Conservation (phyloP, 106 monocot genomes). For the Dioscorea dumetorum region DNA sequence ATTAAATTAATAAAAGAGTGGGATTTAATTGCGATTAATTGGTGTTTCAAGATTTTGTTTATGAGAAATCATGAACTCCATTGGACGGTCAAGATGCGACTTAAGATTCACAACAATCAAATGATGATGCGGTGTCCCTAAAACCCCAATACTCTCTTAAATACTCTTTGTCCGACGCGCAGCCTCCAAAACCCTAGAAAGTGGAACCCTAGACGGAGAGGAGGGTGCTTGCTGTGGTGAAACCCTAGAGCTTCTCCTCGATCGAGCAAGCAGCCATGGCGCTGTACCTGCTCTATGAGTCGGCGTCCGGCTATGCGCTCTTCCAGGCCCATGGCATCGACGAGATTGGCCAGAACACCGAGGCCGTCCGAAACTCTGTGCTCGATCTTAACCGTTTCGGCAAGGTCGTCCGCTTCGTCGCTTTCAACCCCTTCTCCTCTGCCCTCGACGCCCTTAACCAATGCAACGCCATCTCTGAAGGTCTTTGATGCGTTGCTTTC, state of each 20-base stretch:
- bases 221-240: too few species aligned
- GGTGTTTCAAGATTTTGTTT: too few species aligned
- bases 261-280: conserved; percentile 31
- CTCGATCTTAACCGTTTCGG: conserved; percentile 80
- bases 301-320: conserved; percentile 72
- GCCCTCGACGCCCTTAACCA: conserved; percentile 92
- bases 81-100: too few species aligned
- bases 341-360: conserved; percentile 84
- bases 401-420: conserved; percentile 62
- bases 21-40: too few species aligned
- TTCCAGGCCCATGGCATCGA: conserved; percentile 83
- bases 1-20: too few species aligned
- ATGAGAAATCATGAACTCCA: too few species aligned
- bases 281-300: conserved; percentile 73
- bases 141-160: not conserved
- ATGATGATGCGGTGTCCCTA: not conserved
- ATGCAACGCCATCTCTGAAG: conserved; percentile 94
- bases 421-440: conserved; percentile 82
- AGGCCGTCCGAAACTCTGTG: conserved; percentile 67
- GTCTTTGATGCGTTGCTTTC: conserved; percentile 4
- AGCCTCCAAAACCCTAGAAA: conserved; percentile 1
- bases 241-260: not conserved
- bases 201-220: not conserved
- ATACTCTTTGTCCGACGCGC: not conserved
- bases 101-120: too few species aligned